A percentile compares a stretch with the other conserved stretches of the same genome.
Evolutionary conservation across 2,329 filamentous ascomycete species (phyloP).

Genomic region (Stagonosporopsis vannaccii): DNA sequence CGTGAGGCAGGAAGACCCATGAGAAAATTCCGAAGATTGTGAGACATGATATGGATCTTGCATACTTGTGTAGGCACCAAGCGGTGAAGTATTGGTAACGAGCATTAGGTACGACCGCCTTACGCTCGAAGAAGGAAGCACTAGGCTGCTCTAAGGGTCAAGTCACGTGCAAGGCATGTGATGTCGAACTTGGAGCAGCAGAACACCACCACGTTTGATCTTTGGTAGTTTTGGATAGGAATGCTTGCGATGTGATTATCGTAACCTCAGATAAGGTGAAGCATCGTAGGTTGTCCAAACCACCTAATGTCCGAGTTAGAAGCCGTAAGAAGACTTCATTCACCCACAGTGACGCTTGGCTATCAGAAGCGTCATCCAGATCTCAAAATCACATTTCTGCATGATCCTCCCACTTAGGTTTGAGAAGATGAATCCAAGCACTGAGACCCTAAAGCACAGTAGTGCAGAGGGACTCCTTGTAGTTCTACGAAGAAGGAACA

Average conservation of each 20-base stretch:
- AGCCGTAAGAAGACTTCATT: no score
- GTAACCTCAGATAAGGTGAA: no score
- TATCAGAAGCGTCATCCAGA: background rate
- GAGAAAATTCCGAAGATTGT: slow-evolving; percentile 8
- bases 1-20: slow-evolving; percentile 5
- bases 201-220: background rate
- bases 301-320: no score
- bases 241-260: no score
- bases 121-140: background rate
- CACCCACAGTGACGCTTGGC: background rate
- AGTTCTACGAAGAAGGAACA: background rate
- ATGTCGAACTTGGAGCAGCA: background rate
- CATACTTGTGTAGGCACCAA: background rate
- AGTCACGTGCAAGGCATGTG: background rate
- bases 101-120: background rate
- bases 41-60: slow-evolving; percentile 3
- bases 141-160: slow-evolving; percentile 6
- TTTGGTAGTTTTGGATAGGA: background rate
- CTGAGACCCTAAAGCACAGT: background rate
- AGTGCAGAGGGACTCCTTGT: background rate
- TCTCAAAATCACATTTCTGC: background rate
- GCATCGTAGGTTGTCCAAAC: no score
- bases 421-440: background rate
- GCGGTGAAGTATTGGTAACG: background rate
- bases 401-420: background rate